These are phyloP conservation scores for Multifurca ochricompacta DNA, from an alignment of 768 basidiomycete genomes.

Conservation along the genomic window DNA sequence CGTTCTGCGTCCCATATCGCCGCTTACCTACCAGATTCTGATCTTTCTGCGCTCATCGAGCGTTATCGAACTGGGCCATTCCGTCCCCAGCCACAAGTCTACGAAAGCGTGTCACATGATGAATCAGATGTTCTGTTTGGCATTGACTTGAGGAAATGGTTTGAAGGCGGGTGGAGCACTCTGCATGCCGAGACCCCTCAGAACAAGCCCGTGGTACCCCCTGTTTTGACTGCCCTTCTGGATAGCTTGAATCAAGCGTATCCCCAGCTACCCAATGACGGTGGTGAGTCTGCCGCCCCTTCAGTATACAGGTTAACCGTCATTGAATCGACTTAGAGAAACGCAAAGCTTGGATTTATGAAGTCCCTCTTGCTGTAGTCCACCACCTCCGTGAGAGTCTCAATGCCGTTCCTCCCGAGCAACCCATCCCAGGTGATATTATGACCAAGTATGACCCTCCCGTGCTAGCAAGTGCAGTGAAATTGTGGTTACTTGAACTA, in stretches of 20 bases:
- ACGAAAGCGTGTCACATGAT: conserved; percentile 77
- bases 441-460: conserved; percentile 75
- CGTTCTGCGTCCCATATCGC: conserved; percentile 70
- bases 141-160: conserved; percentile 86
- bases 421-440: conserved; percentile 44
- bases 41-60: conserved; percentile 81
- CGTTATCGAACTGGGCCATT: conserved; percentile 92
- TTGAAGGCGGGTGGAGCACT: conserved; percentile 69
- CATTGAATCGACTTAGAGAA: conserved; percentile 45
- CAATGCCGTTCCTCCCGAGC: conserved; percentile 57
- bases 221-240: conserved; percentile 63
- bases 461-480: conserved; percentile 76
- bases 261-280: conserved; percentile 48
- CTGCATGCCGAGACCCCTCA: conserved; percentile 44
- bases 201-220: conserved; percentile 60
- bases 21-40: conserved; percentile 82
- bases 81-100: conserved; percentile 76
- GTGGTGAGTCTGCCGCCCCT: conserved; percentile 37
- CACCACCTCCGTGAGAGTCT: conserved; percentile 83
- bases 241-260: conserved; percentile 58
- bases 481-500: conserved; percentile 88
- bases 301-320: not conserved
- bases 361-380: conserved; percentile 73
- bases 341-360: conserved; percentile 92
- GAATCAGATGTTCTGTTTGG: conserved; percentile 86